Evolutionary conservation across 495 filamentous ascomycete species (phyloP), one percentile per base, ranked within the genome.

Genomic region (Echria macrotheca): DNA sequence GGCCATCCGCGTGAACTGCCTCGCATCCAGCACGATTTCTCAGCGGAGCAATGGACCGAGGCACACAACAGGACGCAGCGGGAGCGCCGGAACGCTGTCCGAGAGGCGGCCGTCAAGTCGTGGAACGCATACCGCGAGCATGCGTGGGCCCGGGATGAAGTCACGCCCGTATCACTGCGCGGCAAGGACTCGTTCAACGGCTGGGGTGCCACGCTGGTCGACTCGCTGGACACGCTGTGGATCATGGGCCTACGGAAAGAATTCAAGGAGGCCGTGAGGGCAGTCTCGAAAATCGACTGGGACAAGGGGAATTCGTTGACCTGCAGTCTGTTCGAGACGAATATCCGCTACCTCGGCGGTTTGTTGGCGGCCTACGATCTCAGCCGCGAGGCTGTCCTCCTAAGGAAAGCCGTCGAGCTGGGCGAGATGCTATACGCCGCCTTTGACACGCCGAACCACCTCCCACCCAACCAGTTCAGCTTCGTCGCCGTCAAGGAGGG

Each of bases 361-460:
- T 75, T 91, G 50, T 61, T 91, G n/a, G 81, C 79, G 4, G 86
- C 87, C 11, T 83, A 87, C 59, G 87, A 91, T 60, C 70, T 90
- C 49, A 84, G 79, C 50, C 81, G 71, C 5, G 67, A 69, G 41
- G 50, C 65, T 2, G 64, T 79, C 5, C 69, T 95, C 14, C 71
- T 95, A 40, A 73, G 82, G 28, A 95, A 95, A 59, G 87, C 90
- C 4, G 70, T 83, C 19, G 84, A 94, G 66, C 72, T 96, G 29
- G 90, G 78, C n/a, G 83, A 95, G 50, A 72, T 95, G 47, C 66
- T 95, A 44, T 89, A 88, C 60, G 78, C 84, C 21, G 81, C 81
- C 23, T 96, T 96, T 67, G 90, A 96, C 65, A 95, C 90, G 1
- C 87, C 88, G 0, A 94, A 91, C 61, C 78, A 87, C 44, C 89